Base-by-base conservation (phyloP, 129 eudicot genomes). In the Cynara cardunculus region DNA sequence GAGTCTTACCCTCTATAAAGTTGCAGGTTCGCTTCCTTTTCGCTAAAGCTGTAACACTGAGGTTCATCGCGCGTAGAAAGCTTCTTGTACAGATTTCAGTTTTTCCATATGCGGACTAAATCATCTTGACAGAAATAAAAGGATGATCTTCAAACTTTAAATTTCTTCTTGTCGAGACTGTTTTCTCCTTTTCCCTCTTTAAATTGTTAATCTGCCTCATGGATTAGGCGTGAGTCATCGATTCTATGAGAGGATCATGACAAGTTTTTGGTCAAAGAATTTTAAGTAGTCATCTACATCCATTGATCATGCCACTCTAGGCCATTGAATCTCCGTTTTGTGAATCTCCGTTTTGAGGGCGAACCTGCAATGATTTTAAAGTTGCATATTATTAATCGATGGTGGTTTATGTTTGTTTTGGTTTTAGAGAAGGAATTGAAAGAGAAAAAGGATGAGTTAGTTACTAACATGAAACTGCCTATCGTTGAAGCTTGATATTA, bases 401-500 rank as follows among this genome's bases (percentile, higher is more conserved):
- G n/a, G 37, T 59, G 34, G 35, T 69, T 69, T 69, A 11, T 68
- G 37, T 75, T 49, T 49, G n/a, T 12, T 68, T 69, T 53, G 28
- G 65, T 82, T 34, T 22, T 59, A 26, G 44, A 61, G 13, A 68
- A n/a, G 44, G 9, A 64, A 25, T 56, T 56, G 2, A 67, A 77
- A 18, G 31, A 35, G 30, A 73, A 69, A 56, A 72, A n/a, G 41
- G 61, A 27, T 5, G n/a, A 44, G 34, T 18, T 35, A 44, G 34
- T 18, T 35, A 85, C 87, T 18, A 24, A 82, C 92, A 84, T 84
- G 86, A 53, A 80, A 65, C 41, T 90, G 89, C 69, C 86, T 83
- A 1, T 87, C 92, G 21, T 77, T 90, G 68, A 87, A 88, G 93
- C 95, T 89, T 9, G 90, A 78, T 84, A 95, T 86, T 59, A 70